phyloP scores from a whole-genome alignment of 140 eudicot genomes.

The Ambrosia hybrid region DNA sequence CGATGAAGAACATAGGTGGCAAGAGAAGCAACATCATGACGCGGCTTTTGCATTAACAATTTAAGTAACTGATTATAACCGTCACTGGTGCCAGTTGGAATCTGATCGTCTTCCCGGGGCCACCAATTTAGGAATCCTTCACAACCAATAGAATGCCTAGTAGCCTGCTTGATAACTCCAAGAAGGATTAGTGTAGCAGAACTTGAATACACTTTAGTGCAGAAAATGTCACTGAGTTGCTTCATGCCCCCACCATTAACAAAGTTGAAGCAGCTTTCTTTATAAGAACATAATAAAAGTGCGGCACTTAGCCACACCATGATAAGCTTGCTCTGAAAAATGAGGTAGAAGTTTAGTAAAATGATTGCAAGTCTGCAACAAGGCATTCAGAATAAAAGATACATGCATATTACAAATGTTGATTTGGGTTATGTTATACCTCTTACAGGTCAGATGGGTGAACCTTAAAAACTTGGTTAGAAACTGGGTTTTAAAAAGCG shows the following conservation, averaged over 20 bases:
- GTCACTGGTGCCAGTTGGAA: conserved; percentile 81
- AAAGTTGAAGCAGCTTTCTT: conserved; percentile 89
- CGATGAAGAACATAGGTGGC: conserved; percentile 89
- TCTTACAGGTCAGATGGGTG: background rate
- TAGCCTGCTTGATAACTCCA: conserved; percentile 90
- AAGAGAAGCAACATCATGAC: conserved; percentile 89
- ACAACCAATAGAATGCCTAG: conserved; percentile 84
- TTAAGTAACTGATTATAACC: conserved; percentile 81
- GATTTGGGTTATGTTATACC: background rate
- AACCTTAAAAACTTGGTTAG: too few species aligned
- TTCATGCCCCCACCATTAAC: conserved; percentile 90
- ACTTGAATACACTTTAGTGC: conserved; percentile 45
- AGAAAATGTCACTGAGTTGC: conserved; percentile 61
- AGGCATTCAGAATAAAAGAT: conserved; percentile 2
- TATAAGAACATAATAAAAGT: conserved; percentile 66
- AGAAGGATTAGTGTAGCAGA: conserved; percentile 64
- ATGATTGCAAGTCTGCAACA: background rate
- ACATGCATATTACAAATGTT: background rate
- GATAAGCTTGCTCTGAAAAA: conserved; percentile 41
- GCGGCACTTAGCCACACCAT: conserved; percentile 71
- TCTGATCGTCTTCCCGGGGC: conserved; percentile 85
- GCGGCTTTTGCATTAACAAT: conserved; percentile 73
- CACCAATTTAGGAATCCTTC: conserved; percentile 98
- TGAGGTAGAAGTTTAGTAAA: too few species aligned
- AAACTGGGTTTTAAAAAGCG: too few species aligned